Percentiles rank a stretch among this genome's conserved stretches.
phyloP scores from a whole-genome alignment of 2,329 filamentous ascomycete species.

The Diaporthe citrichinensis region DNA sequence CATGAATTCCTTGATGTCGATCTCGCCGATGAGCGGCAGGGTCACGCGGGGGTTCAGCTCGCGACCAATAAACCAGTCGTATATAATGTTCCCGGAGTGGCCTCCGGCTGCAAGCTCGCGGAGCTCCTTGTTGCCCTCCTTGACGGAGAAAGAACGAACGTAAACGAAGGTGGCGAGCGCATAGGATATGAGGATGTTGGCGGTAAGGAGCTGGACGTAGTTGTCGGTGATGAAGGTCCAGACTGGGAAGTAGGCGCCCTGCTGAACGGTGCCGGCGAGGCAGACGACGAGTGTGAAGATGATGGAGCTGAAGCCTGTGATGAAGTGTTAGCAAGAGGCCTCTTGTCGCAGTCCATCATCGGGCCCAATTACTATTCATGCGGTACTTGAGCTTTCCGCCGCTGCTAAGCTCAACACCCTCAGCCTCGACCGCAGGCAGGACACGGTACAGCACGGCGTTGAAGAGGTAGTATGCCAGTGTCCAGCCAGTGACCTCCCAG shows the following conservation, averaged over 20 bases:
- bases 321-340: constrained; percentile 11
- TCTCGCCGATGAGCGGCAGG: constrained; percentile 83
- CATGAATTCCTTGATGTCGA: constrained; percentile 92
- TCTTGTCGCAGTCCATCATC: not conserved
- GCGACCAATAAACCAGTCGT: constrained; percentile 97
- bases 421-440: constrained; percentile 79
- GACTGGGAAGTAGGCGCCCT: constrained; percentile 86
- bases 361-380: constrained; percentile 74
- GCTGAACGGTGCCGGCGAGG: constrained; percentile 79
- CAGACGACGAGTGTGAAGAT: constrained; percentile 79
- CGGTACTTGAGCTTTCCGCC: constrained; percentile 86
- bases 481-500: constrained; percentile 77
- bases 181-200: constrained; percentile 84
- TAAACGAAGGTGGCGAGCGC: constrained; percentile 84
- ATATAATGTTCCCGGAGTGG: constrained; percentile 85
- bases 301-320: constrained; percentile 80
- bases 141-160: constrained; percentile 84
- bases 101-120: constrained; percentile 88
- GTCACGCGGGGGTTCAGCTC: constrained; percentile 91
- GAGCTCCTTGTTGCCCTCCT: constrained; percentile 77
- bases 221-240: constrained; percentile 97
- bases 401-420: constrained; percentile 78
- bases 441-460: constrained; percentile 82
- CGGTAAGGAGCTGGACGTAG: constrained; percentile 86
- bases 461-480: constrained; percentile 83